phyloP scores from a whole-genome alignment of 2,329 filamentous ascomycete species.

The Cladophialophora carrionii region DNA sequence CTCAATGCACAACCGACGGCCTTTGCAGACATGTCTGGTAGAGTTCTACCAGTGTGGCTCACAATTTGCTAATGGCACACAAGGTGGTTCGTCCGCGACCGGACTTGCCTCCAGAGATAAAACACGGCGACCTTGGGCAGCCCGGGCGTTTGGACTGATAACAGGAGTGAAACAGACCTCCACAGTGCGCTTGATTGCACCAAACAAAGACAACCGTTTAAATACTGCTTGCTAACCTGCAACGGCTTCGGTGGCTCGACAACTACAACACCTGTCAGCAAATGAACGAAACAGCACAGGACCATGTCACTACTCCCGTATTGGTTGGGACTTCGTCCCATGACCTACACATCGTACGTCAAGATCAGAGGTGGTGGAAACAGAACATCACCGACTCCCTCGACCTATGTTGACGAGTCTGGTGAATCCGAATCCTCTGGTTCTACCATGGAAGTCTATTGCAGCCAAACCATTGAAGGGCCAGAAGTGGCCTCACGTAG shows the following conservation, averaged over 20 bases:
- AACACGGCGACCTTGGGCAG: background rate
- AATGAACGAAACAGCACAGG: background rate
- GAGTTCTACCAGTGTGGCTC: background rate
- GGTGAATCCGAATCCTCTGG: background rate
- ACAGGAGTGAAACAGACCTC: background rate
- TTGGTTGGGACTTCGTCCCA: constrained; percentile 13
- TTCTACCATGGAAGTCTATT: background rate
- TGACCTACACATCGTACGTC: background rate
- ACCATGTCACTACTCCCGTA: constrained; percentile 11
- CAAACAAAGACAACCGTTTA: constrained; percentile 6
- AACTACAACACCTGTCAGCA: background rate
- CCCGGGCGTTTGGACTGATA: background rate
- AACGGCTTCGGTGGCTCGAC: background rate
- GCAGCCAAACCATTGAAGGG: background rate
- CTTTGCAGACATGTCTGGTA: background rate
- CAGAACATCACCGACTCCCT: background rate
- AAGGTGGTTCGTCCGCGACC: background rate
- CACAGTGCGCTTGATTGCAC: background rate
- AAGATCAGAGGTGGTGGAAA: background rate
- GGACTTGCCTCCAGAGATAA: background rate
- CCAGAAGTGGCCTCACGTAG: background rate
- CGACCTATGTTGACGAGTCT: constrained; percentile 6
- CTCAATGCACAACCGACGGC: background rate
- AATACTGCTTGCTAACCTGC: background rate
- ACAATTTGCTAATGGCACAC: background rate